phyloP scores from a whole-genome alignment of 768 basidiomycete genomes.

The Coprinellus micaceus region DNA sequence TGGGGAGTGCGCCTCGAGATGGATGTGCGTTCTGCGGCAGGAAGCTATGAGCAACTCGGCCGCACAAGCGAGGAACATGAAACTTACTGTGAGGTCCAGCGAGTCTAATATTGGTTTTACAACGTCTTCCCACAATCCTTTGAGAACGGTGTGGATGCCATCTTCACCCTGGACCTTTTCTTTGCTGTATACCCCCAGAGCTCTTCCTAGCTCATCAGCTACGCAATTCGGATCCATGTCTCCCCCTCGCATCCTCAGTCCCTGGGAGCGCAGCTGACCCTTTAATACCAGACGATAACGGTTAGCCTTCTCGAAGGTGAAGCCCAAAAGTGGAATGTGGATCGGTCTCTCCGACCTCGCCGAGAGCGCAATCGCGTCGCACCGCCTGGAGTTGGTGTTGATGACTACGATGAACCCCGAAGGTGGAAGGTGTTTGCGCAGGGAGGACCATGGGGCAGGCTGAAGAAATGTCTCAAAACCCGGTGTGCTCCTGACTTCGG shows the following conservation, averaged over 20 bases:
- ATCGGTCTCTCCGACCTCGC: slow-evolving; percentile 1
- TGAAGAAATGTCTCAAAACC: slow-evolving; percentile 21
- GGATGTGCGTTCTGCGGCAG: background rate
- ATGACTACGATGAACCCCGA: slow-evolving; percentile 18
- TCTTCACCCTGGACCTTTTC: background rate
- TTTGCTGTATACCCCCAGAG: too few species aligned
- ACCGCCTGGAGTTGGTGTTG: slow-evolving; percentile 14
- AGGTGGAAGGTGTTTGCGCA: slow-evolving; percentile 8
- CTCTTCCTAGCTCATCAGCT: too few species aligned
- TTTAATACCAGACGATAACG: background rate
- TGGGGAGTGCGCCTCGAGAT: background rate
- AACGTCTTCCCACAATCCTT: background rate
- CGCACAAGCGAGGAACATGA: background rate
- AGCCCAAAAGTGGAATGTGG: slow-evolving; percentile 9
- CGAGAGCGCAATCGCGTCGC: slow-evolving; percentile 19
- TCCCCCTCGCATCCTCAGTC: too few species aligned
- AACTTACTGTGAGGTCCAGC: background rate
- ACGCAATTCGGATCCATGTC: too few species aligned
- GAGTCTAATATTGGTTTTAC: background rate
- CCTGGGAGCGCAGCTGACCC: too few species aligned
- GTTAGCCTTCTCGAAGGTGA: background rate
- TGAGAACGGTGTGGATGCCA: background rate
- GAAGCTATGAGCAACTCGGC: background rate
- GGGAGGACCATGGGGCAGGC: slow-evolving; percentile 5
- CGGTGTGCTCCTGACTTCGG: slow-evolving; percentile 9